Percentiles rank a stretch among this genome's conserved stretches.
Conservation (phyloP, 805 yeast genomes). For the Hermanozyma aechmeae region DNA sequence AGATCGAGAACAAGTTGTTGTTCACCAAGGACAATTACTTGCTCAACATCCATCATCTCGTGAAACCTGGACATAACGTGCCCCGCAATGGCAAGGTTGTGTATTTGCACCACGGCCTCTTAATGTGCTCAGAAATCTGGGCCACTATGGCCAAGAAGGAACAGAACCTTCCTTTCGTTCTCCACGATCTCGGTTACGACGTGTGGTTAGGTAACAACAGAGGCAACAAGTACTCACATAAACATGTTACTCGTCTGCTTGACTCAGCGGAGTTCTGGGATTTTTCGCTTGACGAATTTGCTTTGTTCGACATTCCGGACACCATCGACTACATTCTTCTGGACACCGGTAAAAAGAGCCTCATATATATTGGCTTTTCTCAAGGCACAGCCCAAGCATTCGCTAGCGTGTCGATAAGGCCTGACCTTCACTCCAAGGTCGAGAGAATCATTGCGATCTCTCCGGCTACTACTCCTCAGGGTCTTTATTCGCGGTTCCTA, state of each 20-base stretch:
- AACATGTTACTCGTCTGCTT: constrained; percentile 42
- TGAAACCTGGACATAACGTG: constrained; percentile 17
- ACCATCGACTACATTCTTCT: constrained; percentile 69
- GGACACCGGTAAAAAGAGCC: constrained; percentile 28
- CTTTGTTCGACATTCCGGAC: constrained; percentile 82
- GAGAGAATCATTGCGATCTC: constrained; percentile 70
- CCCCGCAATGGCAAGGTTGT: constrained; percentile 39
- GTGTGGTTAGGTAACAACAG: constrained; percentile 93
- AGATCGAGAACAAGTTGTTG: constrained; percentile 68
- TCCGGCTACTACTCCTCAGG: constrained; percentile 91
- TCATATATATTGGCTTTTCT: constrained; percentile 79
- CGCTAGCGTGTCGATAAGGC: constrained; percentile 65
- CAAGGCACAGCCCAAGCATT: constrained; percentile 94
- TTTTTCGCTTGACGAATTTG: constrained; percentile 84
- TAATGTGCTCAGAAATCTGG: constrained; percentile 85
- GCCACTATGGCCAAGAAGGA: constrained; percentile 32
- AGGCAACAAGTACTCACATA: constrained; percentile 86
- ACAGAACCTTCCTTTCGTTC: constrained; percentile 55
- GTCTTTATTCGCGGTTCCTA: constrained; percentile 66
- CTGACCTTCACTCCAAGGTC: constrained; percentile 47
- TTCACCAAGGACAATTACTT: constrained; percentile 70
- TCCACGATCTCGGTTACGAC: constrained; percentile 79
- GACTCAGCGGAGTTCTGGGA: constrained; percentile 61
- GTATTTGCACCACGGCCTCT: constrained; percentile 84
- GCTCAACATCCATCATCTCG: constrained; percentile 63